Evolutionary conservation across 768 basidiomycete species (phyloP).

Genomic region (Hygrocybe punicea): DNA sequence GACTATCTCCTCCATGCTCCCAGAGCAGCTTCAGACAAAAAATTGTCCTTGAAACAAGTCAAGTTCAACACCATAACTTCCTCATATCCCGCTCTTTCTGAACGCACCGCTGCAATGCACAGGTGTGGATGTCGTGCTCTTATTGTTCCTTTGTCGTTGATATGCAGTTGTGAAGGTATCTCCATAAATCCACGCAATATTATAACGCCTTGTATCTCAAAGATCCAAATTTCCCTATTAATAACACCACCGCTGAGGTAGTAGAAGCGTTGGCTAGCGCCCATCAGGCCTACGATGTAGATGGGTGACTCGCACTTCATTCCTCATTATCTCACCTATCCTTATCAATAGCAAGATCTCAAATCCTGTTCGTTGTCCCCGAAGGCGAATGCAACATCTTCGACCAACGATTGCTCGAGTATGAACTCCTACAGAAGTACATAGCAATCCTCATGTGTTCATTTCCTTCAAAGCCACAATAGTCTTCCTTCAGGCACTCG

Average conservation of each 20-base stretch:
- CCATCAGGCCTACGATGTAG: slow-evolving; percentile 66
- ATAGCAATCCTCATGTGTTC: slow-evolving; percentile 17
- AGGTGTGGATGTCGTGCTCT: slow-evolving; percentile 72
- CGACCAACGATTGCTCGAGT: slow-evolving; percentile 88
- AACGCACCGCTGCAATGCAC: slow-evolving; percentile 68
- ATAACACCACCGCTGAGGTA: slow-evolving; percentile 66
- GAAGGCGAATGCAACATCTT: slow-evolving; percentile 89
- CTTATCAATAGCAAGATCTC: slow-evolving; percentile 29
- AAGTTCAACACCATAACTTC: slow-evolving; percentile 97
- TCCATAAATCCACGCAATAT: slow-evolving; percentile 63
- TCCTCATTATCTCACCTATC: not conserved
- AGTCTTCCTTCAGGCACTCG: slow-evolving; percentile 67
- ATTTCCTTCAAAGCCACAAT: slow-evolving; percentile 1
- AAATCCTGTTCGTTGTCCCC: slow-evolving; percentile 84
- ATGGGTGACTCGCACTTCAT: slow-evolving; percentile 37
- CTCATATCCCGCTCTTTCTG: slow-evolving; percentile 80
- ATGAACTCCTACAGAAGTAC: slow-evolving; percentile 75
- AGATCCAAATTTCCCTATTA: slow-evolving; percentile 59
- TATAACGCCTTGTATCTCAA: slow-evolving; percentile 52
- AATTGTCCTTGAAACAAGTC: slow-evolving; percentile 76
- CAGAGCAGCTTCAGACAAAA: slow-evolving; percentile 23
- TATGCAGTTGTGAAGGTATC: slow-evolving; percentile 49
- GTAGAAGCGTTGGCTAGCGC: slow-evolving; percentile 75
- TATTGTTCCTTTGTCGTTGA: not conserved
- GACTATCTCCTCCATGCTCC: slow-evolving; percentile 87